phyloP scores from a whole-genome alignment of 257 asterid species.

The Solanum dulcamara region DNA sequence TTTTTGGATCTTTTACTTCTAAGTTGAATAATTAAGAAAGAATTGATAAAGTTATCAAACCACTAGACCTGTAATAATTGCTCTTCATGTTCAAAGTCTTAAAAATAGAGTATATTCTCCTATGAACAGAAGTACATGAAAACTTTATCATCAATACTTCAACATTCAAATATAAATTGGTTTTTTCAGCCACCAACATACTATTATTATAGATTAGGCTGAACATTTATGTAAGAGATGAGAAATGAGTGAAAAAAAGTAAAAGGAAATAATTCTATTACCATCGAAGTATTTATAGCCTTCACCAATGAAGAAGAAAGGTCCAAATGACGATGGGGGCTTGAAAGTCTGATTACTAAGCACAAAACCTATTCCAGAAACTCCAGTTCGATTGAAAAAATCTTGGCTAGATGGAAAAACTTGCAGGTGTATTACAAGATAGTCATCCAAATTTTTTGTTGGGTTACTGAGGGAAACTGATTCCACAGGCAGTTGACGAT shows the following conservation, averaged over 20 bases:
- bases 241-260: not conserved
- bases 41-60: not conserved
- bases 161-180: not conserved
- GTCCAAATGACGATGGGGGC: constrained; percentile 65
- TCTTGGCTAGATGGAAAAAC: constrained; percentile 51
- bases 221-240: not conserved
- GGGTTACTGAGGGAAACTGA: constrained; percentile 60
- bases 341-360: constrained; percentile 82
- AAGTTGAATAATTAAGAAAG: not conserved
- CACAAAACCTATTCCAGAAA: constrained; percentile 42
- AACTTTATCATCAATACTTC: not conserved
- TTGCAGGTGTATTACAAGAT: constrained; percentile 39
- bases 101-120: not conserved
- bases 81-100: not conserved
- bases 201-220: not conserved
- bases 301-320: constrained; percentile 41
- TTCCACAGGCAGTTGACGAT: constrained; percentile 50
- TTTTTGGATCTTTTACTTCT: not conserved
- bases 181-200: not conserved
- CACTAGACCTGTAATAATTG: not conserved
- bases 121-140: not conserved
- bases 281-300: constrained; percentile 41
- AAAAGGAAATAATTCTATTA: constrained; percentile 2
- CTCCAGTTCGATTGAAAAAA: constrained; percentile 51
- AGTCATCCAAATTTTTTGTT: constrained; percentile 25